Percentiles rank a stretch among this genome's conserved stretches.
Evolutionary conservation across 108 stramenopile genomes (phyloP).

Genomic region (Cyclotella kingstonii): DNA sequence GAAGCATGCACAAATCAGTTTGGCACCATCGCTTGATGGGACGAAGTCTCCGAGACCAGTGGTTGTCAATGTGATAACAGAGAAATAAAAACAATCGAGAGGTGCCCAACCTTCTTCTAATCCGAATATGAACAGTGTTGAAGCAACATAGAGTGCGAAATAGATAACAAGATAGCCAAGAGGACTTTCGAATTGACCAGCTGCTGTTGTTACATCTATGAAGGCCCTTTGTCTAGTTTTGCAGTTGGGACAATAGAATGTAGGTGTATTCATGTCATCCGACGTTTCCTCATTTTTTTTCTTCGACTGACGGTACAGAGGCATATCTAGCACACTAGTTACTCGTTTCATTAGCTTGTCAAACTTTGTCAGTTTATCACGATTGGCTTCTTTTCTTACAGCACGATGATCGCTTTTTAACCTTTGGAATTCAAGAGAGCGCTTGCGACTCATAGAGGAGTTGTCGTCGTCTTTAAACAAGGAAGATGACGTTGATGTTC

Average conservation of each 20-base stretch:
- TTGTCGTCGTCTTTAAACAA: slow-evolving; percentile 6
- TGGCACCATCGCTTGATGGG: slow-evolving; percentile 71
- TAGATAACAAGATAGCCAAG: slow-evolving; percentile 72
- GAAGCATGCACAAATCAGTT: slow-evolving; percentile 83
- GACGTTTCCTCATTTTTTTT: slow-evolving; percentile 23
- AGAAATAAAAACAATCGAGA: slow-evolving; percentile 88
- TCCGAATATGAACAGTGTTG: slow-evolving; percentile 83
- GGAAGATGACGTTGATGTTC: slow-evolving; percentile 17
- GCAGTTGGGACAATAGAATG: slow-evolving; percentile 79
- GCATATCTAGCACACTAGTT: slow-evolving; percentile 20
- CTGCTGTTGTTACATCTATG: slow-evolving; percentile 70
- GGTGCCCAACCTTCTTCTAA: slow-evolving; percentile 82
- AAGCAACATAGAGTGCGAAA: slow-evolving; percentile 70
- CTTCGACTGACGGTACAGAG: neutral
- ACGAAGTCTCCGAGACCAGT: slow-evolving; percentile 87
- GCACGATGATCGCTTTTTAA: slow-evolving; percentile 6
- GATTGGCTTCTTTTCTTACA: neutral
- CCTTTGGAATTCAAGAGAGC: slow-evolving; percentile 16
- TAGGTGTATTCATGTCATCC: slow-evolving; percentile 50
- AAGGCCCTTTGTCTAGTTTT: slow-evolving; percentile 78
- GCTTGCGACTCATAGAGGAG: neutral
- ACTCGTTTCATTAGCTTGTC: slow-evolving; percentile 23
- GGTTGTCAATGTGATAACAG: slow-evolving; percentile 80
- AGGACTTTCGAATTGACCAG: slow-evolving; percentile 63
- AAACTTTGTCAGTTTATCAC: slow-evolving; percentile 10